These are phyloP conservation scores for Blastobotrys chiropterorum DNA, from an alignment of 805 yeast species.

Conservation along the genomic window DNA sequence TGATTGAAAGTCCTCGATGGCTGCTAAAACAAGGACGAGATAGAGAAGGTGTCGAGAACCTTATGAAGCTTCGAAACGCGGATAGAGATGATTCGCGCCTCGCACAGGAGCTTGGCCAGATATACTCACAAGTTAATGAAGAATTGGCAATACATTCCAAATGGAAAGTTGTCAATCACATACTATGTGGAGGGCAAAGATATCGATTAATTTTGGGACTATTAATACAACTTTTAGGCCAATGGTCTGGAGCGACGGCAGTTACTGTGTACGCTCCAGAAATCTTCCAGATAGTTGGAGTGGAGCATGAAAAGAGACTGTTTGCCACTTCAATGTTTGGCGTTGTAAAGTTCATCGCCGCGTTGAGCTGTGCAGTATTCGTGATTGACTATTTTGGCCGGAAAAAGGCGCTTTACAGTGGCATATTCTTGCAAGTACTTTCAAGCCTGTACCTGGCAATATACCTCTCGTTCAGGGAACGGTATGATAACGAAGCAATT, in stretches of 20 bases:
- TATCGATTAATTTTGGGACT: slow-evolving; percentile 42
- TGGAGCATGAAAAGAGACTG: slow-evolving; percentile 33
- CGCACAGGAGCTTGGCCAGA: slow-evolving; percentile 44
- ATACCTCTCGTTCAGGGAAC: slow-evolving; percentile 40
- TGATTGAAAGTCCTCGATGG: slow-evolving; percentile 50
- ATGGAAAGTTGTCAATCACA: slow-evolving; percentile 35
- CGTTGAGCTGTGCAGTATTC: slow-evolving; percentile 47
- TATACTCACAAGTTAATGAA: slow-evolving; percentile 40
- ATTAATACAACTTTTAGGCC: slow-evolving; percentile 43
- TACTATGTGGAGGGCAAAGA: slow-evolving; percentile 28
- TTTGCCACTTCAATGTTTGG: slow-evolving; percentile 50
- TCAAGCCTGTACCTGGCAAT: slow-evolving; percentile 43
- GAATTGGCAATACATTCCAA: slow-evolving; percentile 22
- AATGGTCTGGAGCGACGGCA: slow-evolving; percentile 57
- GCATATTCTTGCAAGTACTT: slow-evolving; percentile 40
- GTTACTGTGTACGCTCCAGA: slow-evolving; percentile 53
- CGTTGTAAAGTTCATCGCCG: slow-evolving; percentile 45
- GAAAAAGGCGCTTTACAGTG: slow-evolving; percentile 44
- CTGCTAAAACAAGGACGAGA: slow-evolving; percentile 37
- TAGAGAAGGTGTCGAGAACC: slow-evolving; percentile 36
- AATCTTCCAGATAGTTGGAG: slow-evolving; percentile 43
- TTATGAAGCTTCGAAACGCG: slow-evolving; percentile 40
- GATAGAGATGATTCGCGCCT: slow-evolving; percentile 45
- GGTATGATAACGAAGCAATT: slow-evolving; percentile 28
- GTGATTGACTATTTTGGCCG: slow-evolving; percentile 50